Percentiles rank a stretch among this genome's conserved stretches.
Conservation (phyloP, 2,329 filamentous ascomycete genomes). For the Calonectria multiphialidica region DNA sequence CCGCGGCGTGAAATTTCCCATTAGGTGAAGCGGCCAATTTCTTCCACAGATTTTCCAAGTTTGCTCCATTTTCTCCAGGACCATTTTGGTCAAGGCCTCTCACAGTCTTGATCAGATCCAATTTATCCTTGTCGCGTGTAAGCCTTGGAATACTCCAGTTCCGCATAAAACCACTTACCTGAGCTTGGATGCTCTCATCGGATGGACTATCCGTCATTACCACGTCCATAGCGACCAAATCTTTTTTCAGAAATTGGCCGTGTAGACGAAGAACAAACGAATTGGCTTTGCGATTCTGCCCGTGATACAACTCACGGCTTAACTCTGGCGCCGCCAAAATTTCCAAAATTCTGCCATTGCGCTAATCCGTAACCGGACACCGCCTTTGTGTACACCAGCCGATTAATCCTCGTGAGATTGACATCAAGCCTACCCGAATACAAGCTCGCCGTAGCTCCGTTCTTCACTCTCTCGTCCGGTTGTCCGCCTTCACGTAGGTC, state of each 20-base stretch:
- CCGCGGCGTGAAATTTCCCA: slow-evolving; percentile 62
- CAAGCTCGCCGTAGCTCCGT: slow-evolving; percentile 48
- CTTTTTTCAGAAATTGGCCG: slow-evolving; percentile 1
- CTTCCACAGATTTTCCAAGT: slow-evolving; percentile 63
- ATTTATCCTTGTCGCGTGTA: slow-evolving; percentile 45
- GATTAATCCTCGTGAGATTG: slow-evolving; percentile 53
- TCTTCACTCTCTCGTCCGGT: slow-evolving; percentile 36
- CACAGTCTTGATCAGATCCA: slow-evolving; percentile 63
- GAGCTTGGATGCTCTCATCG: background rate
- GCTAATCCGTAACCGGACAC: slow-evolving; percentile 38
- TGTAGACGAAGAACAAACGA: slow-evolving; percentile 21
- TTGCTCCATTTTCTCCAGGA: slow-evolving; percentile 58
- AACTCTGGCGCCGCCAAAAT: slow-evolving; percentile 51
- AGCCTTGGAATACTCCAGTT: slow-evolving; percentile 21
- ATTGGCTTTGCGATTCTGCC: slow-evolving; percentile 26
- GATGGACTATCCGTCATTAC: slow-evolving; percentile 32
- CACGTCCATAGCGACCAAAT: slow-evolving; percentile 34
- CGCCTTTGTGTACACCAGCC: slow-evolving; percentile 52
- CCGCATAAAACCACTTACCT: slow-evolving; percentile 31
- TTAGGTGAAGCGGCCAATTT: slow-evolving; percentile 57
- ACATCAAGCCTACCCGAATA: slow-evolving; percentile 47
- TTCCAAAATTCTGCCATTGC: slow-evolving; percentile 60
- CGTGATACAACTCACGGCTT: slow-evolving; percentile 40
- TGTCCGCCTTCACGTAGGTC: slow-evolving; percentile 38
- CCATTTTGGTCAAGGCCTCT: slow-evolving; percentile 67